phyloP scores from a whole-genome alignment of 345 rosid genomes.

The Iberis pinnata region DNA sequence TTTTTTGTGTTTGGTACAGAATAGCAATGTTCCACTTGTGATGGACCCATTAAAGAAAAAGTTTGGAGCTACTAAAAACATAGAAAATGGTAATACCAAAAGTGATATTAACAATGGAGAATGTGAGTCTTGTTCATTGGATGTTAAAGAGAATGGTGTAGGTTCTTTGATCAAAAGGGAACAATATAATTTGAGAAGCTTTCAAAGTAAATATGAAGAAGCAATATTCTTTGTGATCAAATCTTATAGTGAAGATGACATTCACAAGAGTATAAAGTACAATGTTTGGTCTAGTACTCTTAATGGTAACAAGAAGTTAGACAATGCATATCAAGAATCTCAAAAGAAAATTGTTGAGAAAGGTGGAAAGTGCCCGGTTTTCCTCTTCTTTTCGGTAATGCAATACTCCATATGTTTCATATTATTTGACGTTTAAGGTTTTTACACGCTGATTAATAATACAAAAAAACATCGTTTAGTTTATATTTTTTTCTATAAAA shows the following conservation, averaged over 20 bases:
- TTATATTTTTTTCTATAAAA: too few species aligned
- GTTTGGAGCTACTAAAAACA: slow-evolving; percentile 29
- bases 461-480: too few species aligned
- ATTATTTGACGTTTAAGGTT: too few species aligned
- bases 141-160: slow-evolving; percentile 27
- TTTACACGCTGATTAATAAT: too few species aligned
- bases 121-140: slow-evolving; percentile 35
- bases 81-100: slow-evolving; percentile 24
- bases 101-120: slow-evolving; percentile 23
- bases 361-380: slow-evolving; percentile 45
- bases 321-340: slow-evolving; percentile 47
- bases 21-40: slow-evolving; percentile 26
- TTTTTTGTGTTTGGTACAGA: slow-evolving; percentile 13
- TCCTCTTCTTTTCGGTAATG: slow-evolving; percentile 60
- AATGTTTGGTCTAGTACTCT: slow-evolving; percentile 68
- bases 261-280: slow-evolving; percentile 63
- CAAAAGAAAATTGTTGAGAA: slow-evolving; percentile 34
- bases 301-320: slow-evolving; percentile 55
- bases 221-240: slow-evolving; percentile 58
- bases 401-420: too few species aligned
- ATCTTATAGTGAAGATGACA: slow-evolving; percentile 63
- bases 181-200: slow-evolving; percentile 45
- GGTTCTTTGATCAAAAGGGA: slow-evolving; percentile 36
- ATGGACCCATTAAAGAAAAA: slow-evolving; percentile 25
- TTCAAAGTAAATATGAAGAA: slow-evolving; percentile 39